Conservation (phyloP, 176 grass and related monocot species). For the Typha latifolia region DNA sequence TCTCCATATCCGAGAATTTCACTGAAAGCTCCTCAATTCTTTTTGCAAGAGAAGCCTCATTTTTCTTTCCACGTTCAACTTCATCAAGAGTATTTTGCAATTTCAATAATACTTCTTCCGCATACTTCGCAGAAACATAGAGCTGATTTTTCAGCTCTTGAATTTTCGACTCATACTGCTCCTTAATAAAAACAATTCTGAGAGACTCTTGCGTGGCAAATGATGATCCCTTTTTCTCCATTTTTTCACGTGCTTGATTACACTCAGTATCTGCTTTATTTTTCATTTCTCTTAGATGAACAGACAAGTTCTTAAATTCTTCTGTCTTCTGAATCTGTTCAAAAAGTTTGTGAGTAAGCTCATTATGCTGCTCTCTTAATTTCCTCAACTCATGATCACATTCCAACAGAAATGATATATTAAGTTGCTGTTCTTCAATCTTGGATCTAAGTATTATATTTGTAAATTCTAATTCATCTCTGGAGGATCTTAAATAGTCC, state of each 20-base stretch:
- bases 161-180: constrained; percentile 93
- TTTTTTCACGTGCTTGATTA: constrained; percentile 37
- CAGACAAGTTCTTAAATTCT: constrained; percentile 82
- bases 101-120: constrained; percentile 98
- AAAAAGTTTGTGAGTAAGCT: constrained; percentile 59
- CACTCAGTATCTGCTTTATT: constrained; percentile 65
- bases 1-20: constrained; percentile 66
- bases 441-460: constrained; percentile 71
- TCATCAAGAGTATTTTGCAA: constrained; percentile 91
- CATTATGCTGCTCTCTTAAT: constrained; percentile 68
- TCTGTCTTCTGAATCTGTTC: constrained; percentile 86
- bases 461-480: constrained; percentile 61
- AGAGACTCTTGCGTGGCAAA: constrained; percentile 76
- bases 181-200: constrained; percentile 96
- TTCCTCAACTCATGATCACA: constrained; percentile 35
- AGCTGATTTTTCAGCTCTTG: constrained; percentile 85
- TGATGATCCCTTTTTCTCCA: constrained; percentile 58
- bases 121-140: constrained; percentile 70
- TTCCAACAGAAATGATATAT: constrained; percentile 44
- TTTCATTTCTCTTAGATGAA: constrained; percentile 79
- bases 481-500: constrained; percentile 42
- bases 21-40: constrained; percentile 84
- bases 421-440: constrained; percentile 56
- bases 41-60: constrained; percentile 79
- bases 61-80: constrained; percentile 79